Conservation (phyloP, 2,329 filamentous ascomycete species). For the Diplodia intermedia region DNA sequence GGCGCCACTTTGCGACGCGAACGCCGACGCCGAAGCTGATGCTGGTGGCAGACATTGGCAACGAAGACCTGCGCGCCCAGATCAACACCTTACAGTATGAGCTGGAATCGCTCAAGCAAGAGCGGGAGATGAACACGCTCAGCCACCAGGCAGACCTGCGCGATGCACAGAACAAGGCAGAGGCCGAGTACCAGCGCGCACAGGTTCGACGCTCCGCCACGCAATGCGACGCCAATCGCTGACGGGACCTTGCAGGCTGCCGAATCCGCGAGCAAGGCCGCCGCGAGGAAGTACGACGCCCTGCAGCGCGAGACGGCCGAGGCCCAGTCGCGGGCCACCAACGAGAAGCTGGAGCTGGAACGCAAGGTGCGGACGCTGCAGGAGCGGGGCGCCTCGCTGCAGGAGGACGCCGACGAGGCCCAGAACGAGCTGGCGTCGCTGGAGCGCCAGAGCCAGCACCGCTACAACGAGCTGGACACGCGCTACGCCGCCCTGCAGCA, state of each 20-base stretch:
- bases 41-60: constrained; percentile 50
- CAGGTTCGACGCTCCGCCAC: constrained; percentile 50
- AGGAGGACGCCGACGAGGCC: constrained; percentile 84
- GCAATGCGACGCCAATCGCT: neutral
- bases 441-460: constrained; percentile 69
- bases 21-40: neutral
- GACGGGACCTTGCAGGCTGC: constrained; percentile 49
- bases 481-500: constrained; percentile 65
- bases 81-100: constrained; percentile 88
- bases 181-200: constrained; percentile 78
- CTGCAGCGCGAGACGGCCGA: constrained; percentile 63
- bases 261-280: constrained; percentile 59
- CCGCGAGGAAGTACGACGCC: constrained; percentile 61
- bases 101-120: constrained; percentile 83
- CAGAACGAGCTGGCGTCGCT: constrained; percentile 75
- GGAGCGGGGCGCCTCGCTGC: constrained; percentile 74
- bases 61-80: constrained; percentile 87
- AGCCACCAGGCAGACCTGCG: constrained; percentile 85
- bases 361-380: constrained; percentile 62
- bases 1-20: constrained; percentile 9
- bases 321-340: constrained; percentile 59
- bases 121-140: constrained; percentile 79
- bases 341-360: constrained; percentile 63
- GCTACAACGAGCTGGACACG: constrained; percentile 66
- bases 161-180: constrained; percentile 79